Evolutionary conservation across 176 grass and related monocot species (phyloP), one percentile per base, ranked within the genome.

Genomic region (Ensete glaucum): DNA sequence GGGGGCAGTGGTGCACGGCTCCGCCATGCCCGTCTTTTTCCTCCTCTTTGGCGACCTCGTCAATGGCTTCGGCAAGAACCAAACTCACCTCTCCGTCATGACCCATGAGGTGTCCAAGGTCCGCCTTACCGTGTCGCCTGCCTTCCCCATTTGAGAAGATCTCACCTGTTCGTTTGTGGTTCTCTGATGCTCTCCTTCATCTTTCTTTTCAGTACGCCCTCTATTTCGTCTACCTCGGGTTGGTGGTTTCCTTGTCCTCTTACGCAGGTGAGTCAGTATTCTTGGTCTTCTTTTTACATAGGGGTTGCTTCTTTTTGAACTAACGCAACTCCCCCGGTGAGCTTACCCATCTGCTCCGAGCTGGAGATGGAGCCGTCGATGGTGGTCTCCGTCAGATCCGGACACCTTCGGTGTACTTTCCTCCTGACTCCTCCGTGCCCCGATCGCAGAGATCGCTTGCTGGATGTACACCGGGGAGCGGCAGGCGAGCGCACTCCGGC

Each of bases 11-110:
- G 86, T 90, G 59, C 96, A 99, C 73, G 96, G 96, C 74, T 88
- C 96, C 19, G 91, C 96, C 86, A 94, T 99, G 96, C 96, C 96
- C n/a, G 85, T 89, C 50, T 99, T 99, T 80, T 99, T 99, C 88
- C 84, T 99, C 19, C 88, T 99, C 22, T 99, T 99, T 69, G 96
- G 96, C 43, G 86, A 91, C 69, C 91, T 99, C 83, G 90, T 99
- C 91, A 94, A 95, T 73, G 90, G 91, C 3, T 99, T 99, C 78
- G 96, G 96, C 54, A 94, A 94, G 86, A 94, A 94, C 91, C 91
- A 94, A 80, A 85, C 85, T 54, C 82, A 99, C 76, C 90, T 94
- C 64, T 82, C 84, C 76, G 89, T 82, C 78, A 91, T 99, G 90
- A 94, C 91, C 68, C 86, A 91, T 54, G 96, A 99, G 81, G 96